Percentiles rank a stretch among this genome's conserved stretches.
Conservation (phyloP, 345 rosid species). For the Trapa bicornis region DNA sequence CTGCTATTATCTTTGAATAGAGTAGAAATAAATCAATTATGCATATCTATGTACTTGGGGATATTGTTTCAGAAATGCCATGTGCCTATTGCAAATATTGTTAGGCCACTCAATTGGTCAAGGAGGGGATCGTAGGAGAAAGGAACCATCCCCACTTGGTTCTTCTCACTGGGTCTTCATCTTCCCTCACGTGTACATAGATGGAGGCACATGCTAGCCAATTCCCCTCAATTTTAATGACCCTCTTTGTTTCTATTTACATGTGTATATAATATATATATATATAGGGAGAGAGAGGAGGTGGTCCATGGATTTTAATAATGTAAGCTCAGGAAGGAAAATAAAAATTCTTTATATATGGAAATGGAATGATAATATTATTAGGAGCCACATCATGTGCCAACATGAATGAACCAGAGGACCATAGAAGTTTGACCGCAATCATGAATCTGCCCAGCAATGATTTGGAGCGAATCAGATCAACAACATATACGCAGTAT, state of each 20-base stretch:
- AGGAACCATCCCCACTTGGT: background rate
- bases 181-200: background rate
- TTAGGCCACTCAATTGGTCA: background rate
- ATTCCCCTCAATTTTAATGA: background rate
- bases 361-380: too few species aligned
- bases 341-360: too few species aligned
- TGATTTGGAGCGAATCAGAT: background rate
- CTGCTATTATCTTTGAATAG: too few species aligned
- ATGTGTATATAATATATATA: background rate
- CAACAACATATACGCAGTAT: too few species aligned
- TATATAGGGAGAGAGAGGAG: background rate
- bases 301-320: too few species aligned
- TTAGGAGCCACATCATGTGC: too few species aligned
- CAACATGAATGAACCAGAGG: background rate
- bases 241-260: background rate
- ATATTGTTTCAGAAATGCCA: background rate
- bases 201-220: background rate
- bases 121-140: background rate
- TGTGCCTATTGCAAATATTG: background rate
- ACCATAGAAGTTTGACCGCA: slow-evolving; percentile 1
- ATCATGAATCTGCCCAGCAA: background rate
- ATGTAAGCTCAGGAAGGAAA: too few species aligned
- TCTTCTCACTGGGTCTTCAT: background rate
- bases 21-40: background rate
- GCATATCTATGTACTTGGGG: background rate